Percentiles rank a stretch among this genome's conserved stretches.
These are phyloP conservation scores for Lophium mytilinum DNA, from an alignment of 495 filamentous ascomycete genomes.

Conservation along the genomic window DNA sequence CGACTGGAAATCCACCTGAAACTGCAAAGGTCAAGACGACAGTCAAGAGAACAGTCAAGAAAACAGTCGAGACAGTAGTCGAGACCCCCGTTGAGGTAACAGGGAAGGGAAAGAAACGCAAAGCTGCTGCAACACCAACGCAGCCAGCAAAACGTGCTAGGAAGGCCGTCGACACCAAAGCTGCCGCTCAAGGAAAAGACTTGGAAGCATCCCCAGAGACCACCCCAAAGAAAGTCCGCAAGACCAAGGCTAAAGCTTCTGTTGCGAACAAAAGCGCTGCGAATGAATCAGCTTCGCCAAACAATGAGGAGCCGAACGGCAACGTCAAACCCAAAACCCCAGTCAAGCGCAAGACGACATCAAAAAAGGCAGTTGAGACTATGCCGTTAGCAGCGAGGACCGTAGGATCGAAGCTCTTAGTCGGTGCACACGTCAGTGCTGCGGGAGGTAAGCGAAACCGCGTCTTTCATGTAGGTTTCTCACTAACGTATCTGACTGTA, in stretches of 20 bases:
- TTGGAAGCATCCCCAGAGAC: background rate
- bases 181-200: background rate
- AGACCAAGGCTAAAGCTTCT: background rate
- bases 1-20: background rate
- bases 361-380: slow-evolving; percentile 37
- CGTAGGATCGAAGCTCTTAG: slow-evolving; percentile 63
- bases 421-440: slow-evolving; percentile 85
- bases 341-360: slow-evolving; percentile 43
- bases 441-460: slow-evolving; percentile 45
- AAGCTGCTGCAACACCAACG: background rate
- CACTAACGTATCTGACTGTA: slow-evolving; percentile 24
- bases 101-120: background rate
- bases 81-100: background rate
- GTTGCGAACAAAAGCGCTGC: background rate
- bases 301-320: slow-evolving; percentile 11
- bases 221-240: background rate
- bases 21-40: background rate
- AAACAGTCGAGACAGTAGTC: background rate
- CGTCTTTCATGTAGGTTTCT: slow-evolving; percentile 39
- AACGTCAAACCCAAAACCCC: slow-evolving; percentile 29
- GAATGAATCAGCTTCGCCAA: slow-evolving; percentile 18
- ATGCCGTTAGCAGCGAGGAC: slow-evolving; percentile 66
- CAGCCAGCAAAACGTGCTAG: background rate
- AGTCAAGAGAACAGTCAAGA: background rate
- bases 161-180: background rate